phyloP scores from a whole-genome alignment of 1,284 basidiomycete species.

The Malassezia arunalokei region DNA sequence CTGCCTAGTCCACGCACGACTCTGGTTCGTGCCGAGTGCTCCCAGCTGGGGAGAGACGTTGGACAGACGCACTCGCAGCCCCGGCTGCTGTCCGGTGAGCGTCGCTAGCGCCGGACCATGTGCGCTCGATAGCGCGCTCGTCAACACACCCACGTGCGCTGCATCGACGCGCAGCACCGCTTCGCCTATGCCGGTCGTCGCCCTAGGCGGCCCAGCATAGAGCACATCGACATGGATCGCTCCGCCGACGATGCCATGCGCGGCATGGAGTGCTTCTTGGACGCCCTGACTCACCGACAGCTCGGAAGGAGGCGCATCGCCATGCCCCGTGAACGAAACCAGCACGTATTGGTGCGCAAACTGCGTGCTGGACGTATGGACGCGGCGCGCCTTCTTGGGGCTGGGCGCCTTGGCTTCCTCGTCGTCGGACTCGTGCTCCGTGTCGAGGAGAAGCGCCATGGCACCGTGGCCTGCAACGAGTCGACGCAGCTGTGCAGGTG shows the following conservation, averaged over 20 bases:
- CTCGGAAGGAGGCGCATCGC: conserved; percentile 6
- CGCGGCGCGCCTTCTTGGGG: background rate
- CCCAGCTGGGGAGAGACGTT: conserved; percentile 4
- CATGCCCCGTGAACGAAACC: background rate
- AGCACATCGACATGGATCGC: conserved; percentile 26
- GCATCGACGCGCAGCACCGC: conserved; percentile 9
- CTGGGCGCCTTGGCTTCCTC: conserved; percentile 46
- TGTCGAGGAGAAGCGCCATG: conserved; percentile 1
- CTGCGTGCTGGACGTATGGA: background rate
- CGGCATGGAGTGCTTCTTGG: conserved; percentile 14
- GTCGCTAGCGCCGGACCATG: background rate
- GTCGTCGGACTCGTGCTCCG: conserved; percentile 52
- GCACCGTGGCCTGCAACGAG: conserved; percentile 49
- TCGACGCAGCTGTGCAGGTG: conserved; percentile 68
- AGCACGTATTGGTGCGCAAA: conserved; percentile 9
- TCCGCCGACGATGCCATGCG: conserved; percentile 20
- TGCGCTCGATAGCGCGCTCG: background rate
- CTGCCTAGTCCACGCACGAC: conserved; percentile 8
- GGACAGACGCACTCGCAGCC: conserved; percentile 1
- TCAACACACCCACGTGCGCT: conserved; percentile 4
- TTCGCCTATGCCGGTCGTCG: conserved; percentile 1
- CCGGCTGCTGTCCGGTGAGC: conserved; percentile 3
- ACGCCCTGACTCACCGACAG: conserved; percentile 16
- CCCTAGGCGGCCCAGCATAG: conserved; percentile 10
- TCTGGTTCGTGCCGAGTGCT: conserved; percentile 4